Evolutionary conservation across 2,329 filamentous ascomycete genomes (phyloP), one percentile per base, ranked within the genome.

Genomic region (Pyrenophora teres): DNA sequence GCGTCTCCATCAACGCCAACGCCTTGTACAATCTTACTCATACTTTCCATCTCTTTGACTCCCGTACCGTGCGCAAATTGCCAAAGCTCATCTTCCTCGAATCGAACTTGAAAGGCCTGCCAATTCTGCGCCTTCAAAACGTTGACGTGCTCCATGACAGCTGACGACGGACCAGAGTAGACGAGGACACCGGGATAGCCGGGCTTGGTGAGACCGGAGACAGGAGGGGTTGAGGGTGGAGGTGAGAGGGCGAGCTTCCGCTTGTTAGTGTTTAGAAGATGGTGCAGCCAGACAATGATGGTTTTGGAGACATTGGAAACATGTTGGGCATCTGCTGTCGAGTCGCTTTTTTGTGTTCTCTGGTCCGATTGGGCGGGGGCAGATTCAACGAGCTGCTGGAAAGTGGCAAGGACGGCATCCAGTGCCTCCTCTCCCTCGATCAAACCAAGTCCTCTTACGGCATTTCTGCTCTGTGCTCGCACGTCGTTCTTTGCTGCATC

Each of bases 171-270:
- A 0, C 77, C 77, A 3, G 73, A 73, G 52, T 76, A 79, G 27
- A 78, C 52, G 52, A 79, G 64, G 4, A 78, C 64, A 12, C 77
- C 77, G 18, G 77, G 77, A 49, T 79, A 78, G 7, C 77, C 77
- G 1, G 77, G 76, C 50, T 79, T 79, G 0, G 77, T 77, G 31
- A 79, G 61, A 12, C 77, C 77, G 2, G 70, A 69, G n/a, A 79
- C 59, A 0, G 57, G 32, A 3, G 57, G 57, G 6, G 23, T 33
- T 16, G 43, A 37, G 1, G 67, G 5, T 0, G 77, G 73, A 8
- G 60, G 54, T 1, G 68, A 69, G 9, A 78, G 65, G 6, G 74
- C 73, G 35, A 74, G 71, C 55, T 79, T 79, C 38, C 77, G 74
- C 61, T 79, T 79, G 52, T 71, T 74, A 13, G 74, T 74, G 30